A percentile compares a stretch with the other conserved stretches of the same genome.
Conservation (phyloP, 1,139 yeast genomes). For the Geotrichum siamense region DNA sequence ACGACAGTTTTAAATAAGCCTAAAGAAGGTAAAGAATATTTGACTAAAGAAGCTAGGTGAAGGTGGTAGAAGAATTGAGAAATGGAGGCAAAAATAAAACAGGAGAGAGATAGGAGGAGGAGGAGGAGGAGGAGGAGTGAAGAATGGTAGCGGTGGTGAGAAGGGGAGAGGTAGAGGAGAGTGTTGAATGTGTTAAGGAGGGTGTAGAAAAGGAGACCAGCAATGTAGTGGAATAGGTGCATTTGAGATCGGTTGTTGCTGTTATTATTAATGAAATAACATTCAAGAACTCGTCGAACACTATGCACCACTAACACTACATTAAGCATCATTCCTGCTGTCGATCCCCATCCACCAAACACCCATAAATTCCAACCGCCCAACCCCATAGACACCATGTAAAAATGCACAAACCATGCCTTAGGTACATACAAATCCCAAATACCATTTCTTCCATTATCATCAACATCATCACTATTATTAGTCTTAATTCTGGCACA, state of each 20-base stretch:
- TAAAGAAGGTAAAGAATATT: slow-evolving; percentile 57
- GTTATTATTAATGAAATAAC: slow-evolving; percentile 45
- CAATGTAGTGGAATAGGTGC: slow-evolving; percentile 68
- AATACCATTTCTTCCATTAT: not conserved
- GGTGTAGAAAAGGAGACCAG: slow-evolving; percentile 63
- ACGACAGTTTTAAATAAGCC: slow-evolving; percentile 48
- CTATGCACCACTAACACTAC: slow-evolving; percentile 49
- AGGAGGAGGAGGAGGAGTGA: not conserved
- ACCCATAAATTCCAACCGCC: slow-evolving; percentile 18
- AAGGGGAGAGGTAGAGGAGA: not conserved
- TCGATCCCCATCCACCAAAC: slow-evolving; percentile 10
- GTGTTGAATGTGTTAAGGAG: slow-evolving; percentile 15
- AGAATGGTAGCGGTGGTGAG: not conserved
- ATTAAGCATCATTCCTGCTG: slow-evolving; percentile 24
- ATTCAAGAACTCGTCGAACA: slow-evolving; percentile 57
- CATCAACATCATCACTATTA: not conserved
- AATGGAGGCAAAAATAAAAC: slow-evolving; percentile 32
- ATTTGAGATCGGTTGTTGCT: slow-evolving; percentile 40
- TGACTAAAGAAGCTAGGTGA: slow-evolving; percentile 52
- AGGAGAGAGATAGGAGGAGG: slow-evolving; percentile 10
- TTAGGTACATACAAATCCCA: slow-evolving; percentile 39
- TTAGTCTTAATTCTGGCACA: too few relatives aligned
- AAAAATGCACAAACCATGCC: slow-evolving; percentile 42
- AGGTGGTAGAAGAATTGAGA: slow-evolving; percentile 56
- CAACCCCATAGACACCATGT: slow-evolving; percentile 35